A percentile compares a stretch with the other conserved stretches of the same genome.
phyloP scores from a whole-genome alignment of 2,329 filamentous ascomycete genomes.

The Diaporthe humulicola region DNA sequence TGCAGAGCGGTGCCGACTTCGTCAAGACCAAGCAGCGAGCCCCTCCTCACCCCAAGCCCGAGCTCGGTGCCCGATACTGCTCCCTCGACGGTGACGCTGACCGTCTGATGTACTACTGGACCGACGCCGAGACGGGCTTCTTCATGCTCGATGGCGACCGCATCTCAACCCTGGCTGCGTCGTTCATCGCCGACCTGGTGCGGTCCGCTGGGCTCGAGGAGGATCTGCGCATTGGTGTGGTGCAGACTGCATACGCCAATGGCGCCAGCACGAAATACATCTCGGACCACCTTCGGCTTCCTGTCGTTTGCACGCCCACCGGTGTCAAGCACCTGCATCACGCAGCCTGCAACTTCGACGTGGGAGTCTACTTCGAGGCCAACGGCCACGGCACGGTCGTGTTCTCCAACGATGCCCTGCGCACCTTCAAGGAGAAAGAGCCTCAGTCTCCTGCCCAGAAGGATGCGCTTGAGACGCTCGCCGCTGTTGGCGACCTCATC shows the following conservation, averaged over 20 bases:
- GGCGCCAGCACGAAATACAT: conserved; percentile 95
- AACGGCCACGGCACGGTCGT: conserved; percentile 98
- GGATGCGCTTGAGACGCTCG: conserved; percentile 86
- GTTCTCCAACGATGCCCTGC: conserved; percentile 87
- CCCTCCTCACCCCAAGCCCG: conserved; percentile 84
- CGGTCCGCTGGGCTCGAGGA: conserved; percentile 82
- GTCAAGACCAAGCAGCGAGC: conserved; percentile 97
- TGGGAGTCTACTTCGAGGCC: conserved; percentile 98
- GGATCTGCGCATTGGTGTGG: conserved; percentile 90
- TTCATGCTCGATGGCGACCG: conserved; percentile 95
- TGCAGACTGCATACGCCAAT: conserved; percentile 98
- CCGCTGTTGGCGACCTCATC: conserved; percentile 89
- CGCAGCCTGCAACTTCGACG: conserved; percentile 93
- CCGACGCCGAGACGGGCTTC: conserved; percentile 85
- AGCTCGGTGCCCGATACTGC: conserved; percentile 82
- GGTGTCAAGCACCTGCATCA: conserved; percentile 99
- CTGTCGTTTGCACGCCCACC: conserved; percentile 92
- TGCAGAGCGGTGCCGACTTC: conserved; percentile 90
- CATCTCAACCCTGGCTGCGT: conserved; percentile 93
- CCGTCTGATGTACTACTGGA: conserved; percentile 94
- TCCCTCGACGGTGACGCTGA: conserved; percentile 97
- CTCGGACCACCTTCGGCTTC: conserved; percentile 86
- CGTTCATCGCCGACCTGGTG: conserved; percentile 91
- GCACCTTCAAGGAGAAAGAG: conserved; percentile 81
- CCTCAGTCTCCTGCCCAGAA: conserved; percentile 94